Evolutionary conservation across 495 filamentous ascomycete species (phyloP), one percentile per base, ranked within the genome.

Genomic region (Hyaloscypha bicolor): DNA sequence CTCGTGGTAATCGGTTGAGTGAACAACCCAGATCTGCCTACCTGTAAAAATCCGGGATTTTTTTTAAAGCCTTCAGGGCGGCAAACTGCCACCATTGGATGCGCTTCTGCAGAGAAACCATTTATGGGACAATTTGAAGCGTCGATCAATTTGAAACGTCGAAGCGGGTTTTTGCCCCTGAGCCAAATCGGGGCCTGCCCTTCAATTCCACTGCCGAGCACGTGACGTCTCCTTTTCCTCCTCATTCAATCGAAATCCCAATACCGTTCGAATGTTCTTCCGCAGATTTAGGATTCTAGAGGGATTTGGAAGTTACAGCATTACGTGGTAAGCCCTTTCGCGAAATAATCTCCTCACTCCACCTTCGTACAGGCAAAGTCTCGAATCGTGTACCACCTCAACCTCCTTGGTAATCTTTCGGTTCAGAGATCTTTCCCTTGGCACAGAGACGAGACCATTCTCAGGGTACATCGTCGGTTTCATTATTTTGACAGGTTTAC

Each of bases 341-440:
- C 42, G 42, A 48, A 19, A 48, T 48, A 4, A 19, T 48, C 35
- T 48, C 42, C 16, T 19, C 42, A 12, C 42, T 48, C 42, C 11
- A 48, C 2, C 3, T 48, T 48, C 42, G 42, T 48, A 3, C 42
- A 48, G 3, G 9, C 42, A 19, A 48, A 48, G 42, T 48, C 42
- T 48, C 42, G 42, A 48, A 19, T 48, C 42, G 42, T 48, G 42
- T 48, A 48, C 42, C 42, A 48, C 42, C 42, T 48, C 42, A 48
- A 19, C 1, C 11, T 19, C 42, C 42, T 48, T 48, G 35, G 42
- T 48, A 48, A 48, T 48, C 16, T 48, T 48, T 14, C 16, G 16
- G 42, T 48, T 48, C 0, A 19, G 42, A 48, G 42, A 48, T 19
- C 42, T 14, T 14, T 0, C 9, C 1, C 42, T 48, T 6, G 42